Evolutionary conservation across 2,329 filamentous ascomycete species (phyloP), one percentile per base, ranked within the genome.

Genomic region (Phoma sp.): DNA sequence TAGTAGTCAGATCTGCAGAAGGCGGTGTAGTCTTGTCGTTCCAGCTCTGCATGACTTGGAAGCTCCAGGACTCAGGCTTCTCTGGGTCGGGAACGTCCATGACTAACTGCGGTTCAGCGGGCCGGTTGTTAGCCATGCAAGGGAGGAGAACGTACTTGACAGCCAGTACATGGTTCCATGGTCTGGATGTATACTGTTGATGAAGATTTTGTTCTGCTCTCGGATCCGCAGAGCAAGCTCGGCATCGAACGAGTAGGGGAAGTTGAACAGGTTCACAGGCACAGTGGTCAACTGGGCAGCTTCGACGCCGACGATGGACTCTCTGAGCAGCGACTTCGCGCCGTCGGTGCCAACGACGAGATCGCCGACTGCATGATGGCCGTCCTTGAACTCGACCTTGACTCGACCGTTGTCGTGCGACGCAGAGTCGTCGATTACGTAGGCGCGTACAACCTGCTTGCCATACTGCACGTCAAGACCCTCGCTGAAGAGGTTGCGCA

Each of bases 31-130:
- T 60, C 43, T 57, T 47, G 56, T 64, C 57, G 35, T 56, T 46
- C 63, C 64, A 71, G 38, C 60, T 62, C 21, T 64, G 61, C 36
- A 69, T 60, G 32, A 72, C 50, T 38, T 74, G 71, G 49, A 70
- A 74, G 8, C 49, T 61, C 71, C 71, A 74, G n/a, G 62, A 71
- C 31, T 61, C 60, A 6, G 71, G 68, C 10, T 68, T 61, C 6
- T 59, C 45, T 3, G 67, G 62, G 45, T 66, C 58, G 3, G 68
- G 68, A 1, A 71, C 68, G 36, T 74, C 71, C 59, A 71, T 70
- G 22, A 72, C 71, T 67, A 24, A 15, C 29, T 27, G 17, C 32
- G 57, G 49, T 27, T 52, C 45, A 58, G 45, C 40, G 43, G 38
- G 25, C 43, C 43, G 54, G 13, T 39, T 13, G 33, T 19, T 51